phyloP scores from a whole-genome alignment of 2,329 filamentous ascomycete genomes.

The Cryphonectria nitschkei region DNA sequence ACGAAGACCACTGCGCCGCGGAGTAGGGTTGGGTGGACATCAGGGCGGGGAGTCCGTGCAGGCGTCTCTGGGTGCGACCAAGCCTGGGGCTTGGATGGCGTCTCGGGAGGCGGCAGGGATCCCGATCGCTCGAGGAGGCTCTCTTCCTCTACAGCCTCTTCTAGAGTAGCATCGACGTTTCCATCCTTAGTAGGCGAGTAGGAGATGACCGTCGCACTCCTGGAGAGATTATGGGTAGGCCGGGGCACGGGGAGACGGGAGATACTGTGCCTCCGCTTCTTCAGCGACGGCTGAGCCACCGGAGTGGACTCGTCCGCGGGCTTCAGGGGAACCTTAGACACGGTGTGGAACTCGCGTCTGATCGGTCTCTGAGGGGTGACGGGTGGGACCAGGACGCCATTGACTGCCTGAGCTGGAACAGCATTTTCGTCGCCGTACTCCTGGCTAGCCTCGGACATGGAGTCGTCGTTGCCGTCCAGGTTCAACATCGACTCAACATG shows the following conservation, averaged over 20 bases:
- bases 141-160: constrained; percentile 31
- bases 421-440: constrained; percentile 71
- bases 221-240: constrained; percentile 45
- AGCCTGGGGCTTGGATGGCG: constrained; percentile 52
- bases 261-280: constrained; percentile 55
- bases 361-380: constrained; percentile 60
- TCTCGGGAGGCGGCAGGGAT: constrained; percentile 40
- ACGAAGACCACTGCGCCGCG: constrained; percentile 78
- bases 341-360: constrained; percentile 68
- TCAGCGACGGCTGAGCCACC: constrained; percentile 42
- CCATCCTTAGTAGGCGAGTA: constrained; percentile 55
- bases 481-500: constrained; percentile 42
- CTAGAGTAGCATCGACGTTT: constrained; percentile 36
- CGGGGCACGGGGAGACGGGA: constrained; percentile 51
- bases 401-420: constrained; percentile 44
- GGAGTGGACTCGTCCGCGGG: constrained; percentile 63
- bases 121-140: constrained; percentile 31
- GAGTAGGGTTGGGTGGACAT: constrained; percentile 59
- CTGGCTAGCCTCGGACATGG: constrained; percentile 64
- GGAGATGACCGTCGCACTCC: constrained; percentile 57
- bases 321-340: constrained; percentile 78
- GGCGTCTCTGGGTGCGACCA: constrained; percentile 62
- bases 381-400: constrained; percentile 41
- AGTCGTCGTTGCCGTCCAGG: constrained; percentile 48
- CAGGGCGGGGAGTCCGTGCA: constrained; percentile 57